Base-by-base conservation (phyloP, 2,329 filamentous ascomycete species). In the Pseudogymnoascus sp. region DNA sequence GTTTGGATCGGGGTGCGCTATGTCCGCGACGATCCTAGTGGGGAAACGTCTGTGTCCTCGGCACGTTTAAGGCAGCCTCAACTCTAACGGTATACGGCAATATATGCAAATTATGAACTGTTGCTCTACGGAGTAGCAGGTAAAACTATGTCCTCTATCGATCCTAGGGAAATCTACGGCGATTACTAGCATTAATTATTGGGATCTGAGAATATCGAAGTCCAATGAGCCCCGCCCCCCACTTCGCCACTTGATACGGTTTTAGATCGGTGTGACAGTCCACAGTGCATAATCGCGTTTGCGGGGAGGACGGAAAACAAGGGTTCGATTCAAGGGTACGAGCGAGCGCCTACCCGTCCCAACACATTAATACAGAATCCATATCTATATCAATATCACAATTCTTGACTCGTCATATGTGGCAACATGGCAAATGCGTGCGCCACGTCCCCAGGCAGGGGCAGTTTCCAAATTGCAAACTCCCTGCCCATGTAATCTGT, bases 21-120 rank as follows among this genome's bases (percentile, higher is more conserved):
- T 55, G 49, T 55, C 49, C 49, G 49, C 49, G 49, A 55, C 49
- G 49, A 55, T 55, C 49, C 49, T 55, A 55, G 49, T 55, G 49
- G 49, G 49, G 49, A 55, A 55, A 21, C 26, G 49, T 35, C 29
- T 21, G 29, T 55, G 49, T 55, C 49, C 49, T 55, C 49, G 49
- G 49, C 49, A 55, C 49, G 49, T 55, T 55, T 55, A 55, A 55
- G 49, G 31, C 49, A 55, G 26, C 49, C 49, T 55, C 49, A 55
- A 33, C 14, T 55, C 49, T 55, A 55, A 55, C 29, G 29, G 6
- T 19, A 10, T 55, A 19, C 6, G 29, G 49, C 29, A 33, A 55
- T 21, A 10, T 33, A 4, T 33, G 49, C 49, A 55, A 2, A 19
- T 21, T 33, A 55, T 19, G n/a, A 33, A 31, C 45, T 33, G 11